phyloP scores from a whole-genome alignment of 768 basidiomycete genomes.

The Fistulinella prunicolor region DNA sequence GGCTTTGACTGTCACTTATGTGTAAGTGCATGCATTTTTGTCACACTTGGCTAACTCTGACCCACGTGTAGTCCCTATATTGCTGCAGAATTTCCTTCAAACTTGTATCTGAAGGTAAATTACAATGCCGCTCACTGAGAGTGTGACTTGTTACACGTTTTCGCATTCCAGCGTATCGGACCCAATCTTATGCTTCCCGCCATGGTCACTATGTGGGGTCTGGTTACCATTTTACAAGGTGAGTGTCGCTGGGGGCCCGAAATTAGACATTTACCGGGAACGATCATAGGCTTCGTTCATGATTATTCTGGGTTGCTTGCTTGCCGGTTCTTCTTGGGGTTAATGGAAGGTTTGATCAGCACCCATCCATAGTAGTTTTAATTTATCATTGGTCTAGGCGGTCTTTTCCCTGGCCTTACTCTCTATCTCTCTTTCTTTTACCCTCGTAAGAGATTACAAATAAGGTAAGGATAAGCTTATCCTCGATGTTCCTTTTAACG shows the following conservation, averaged over 20 bases:
- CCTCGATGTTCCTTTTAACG: not conserved
- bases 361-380: not conserved
- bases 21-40: conserved; percentile 10
- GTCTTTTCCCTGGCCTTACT: conserved; percentile 56
- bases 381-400: conserved; percentile 34
- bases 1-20: conserved; percentile 28
- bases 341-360: conserved; percentile 50
- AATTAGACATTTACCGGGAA: not conserved
- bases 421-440: conserved; percentile 54
- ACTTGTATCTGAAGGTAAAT: conserved; percentile 49
- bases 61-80: conserved; percentile 45
- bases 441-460: conserved; percentile 29
- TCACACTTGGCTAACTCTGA: not conserved
- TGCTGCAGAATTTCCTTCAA: conserved; percentile 57
- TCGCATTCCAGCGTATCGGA: conserved; percentile 35
- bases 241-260: not conserved
- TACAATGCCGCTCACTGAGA: not conserved
- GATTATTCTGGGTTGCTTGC: conserved; percentile 52
- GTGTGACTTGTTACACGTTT: not conserved
- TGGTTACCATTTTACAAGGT: conserved; percentile 64
- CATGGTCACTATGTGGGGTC: conserved; percentile 66
- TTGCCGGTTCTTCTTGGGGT: conserved; percentile 49
- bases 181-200: conserved; percentile 61
- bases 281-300: conserved; percentile 39
- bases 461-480: conserved; percentile 9